Percentiles rank a stretch among this genome's conserved stretches.
Evolutionary conservation across 2,329 filamentous ascomycete genomes (phyloP).

Genomic region (Cylindrodendrum hubeiense): DNA sequence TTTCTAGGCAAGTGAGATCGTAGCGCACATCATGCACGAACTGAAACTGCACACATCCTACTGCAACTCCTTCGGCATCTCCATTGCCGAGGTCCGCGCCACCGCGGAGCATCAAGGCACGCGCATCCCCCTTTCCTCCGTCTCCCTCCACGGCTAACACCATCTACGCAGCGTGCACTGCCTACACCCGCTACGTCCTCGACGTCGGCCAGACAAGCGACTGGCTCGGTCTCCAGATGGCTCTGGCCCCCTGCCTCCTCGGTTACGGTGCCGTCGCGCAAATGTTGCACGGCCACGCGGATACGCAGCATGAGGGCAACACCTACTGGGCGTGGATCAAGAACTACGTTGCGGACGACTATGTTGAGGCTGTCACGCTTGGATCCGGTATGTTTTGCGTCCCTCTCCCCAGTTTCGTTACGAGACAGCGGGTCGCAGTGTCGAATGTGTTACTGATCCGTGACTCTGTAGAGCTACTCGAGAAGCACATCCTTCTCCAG

Average conservation of each 20-base stretch:
- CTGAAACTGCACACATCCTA: conserved; percentile 86
- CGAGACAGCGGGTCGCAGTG: not conserved
- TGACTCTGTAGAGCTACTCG: conserved; percentile 73
- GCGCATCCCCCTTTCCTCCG: conserved; percentile 14
- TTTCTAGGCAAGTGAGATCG: conserved; percentile 65
- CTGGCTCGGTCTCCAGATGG: conserved; percentile 87
- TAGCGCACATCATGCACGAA: conserved; percentile 82
- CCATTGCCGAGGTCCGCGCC: conserved; percentile 77
- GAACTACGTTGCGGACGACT: conserved; percentile 88
- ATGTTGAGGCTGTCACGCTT: conserved; percentile 76
- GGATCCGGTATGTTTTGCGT: conserved; percentile 70
- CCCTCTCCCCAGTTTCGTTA: not conserved
- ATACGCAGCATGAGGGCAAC: conserved; percentile 74
- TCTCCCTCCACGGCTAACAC: conserved; percentile 2
- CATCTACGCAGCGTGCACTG: conserved; percentile 77
- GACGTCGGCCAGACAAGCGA: conserved; percentile 90
- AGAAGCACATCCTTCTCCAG: conserved; percentile 79
- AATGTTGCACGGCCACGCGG: conserved; percentile 73
- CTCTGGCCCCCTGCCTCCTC: conserved; percentile 88
- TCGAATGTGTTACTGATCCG: conserved; percentile 6
- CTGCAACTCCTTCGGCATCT: conserved; percentile 84
- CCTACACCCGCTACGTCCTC: conserved; percentile 87
- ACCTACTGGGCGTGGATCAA: conserved; percentile 92
- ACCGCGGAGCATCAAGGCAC: conserved; percentile 81
- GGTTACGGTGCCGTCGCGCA: conserved; percentile 86